These are phyloP conservation scores for Ligustrum vulgare DNA, from an alignment of 257 asterid genomes.

Conservation along the genomic window DNA sequence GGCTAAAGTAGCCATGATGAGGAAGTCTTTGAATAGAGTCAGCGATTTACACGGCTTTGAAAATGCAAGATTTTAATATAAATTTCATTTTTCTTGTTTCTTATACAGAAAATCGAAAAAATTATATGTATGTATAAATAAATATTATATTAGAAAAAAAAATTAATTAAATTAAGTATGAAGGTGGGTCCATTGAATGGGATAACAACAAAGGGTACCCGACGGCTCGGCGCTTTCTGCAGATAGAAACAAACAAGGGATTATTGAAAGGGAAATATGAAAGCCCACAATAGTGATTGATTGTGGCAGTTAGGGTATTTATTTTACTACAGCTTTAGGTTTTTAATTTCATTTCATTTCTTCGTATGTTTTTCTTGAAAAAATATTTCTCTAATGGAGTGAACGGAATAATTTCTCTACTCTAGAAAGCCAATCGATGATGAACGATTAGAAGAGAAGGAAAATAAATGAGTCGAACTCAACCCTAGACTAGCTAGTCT, in stretches of 20 bases:
- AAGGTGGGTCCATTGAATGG: conserved; percentile 18
- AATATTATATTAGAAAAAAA: conserved; percentile 20
- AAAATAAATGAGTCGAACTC: not conserved
- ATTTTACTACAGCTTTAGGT: conserved; percentile 21
- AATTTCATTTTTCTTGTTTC: not conserved
- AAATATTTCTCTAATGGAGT: conserved; percentile 25
- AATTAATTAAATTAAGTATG: not conserved
- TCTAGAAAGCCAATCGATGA: not conserved
- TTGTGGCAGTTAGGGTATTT: conserved; percentile 32
- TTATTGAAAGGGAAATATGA: conserved; percentile 22
- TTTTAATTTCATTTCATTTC: not conserved
- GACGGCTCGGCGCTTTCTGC: conserved; percentile 56
- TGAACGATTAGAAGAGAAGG: not conserved
- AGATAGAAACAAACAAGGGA: conserved; percentile 21
- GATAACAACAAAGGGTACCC: conserved; percentile 32
- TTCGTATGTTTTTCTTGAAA: conserved; percentile 9
- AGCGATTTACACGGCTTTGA: conserved; percentile 98
- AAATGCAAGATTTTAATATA: conserved; percentile 80
- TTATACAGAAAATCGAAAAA: not conserved
- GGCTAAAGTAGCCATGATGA: conserved; percentile 97
- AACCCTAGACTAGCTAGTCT: too few relatives aligned
- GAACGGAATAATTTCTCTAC: conserved; percentile 32
- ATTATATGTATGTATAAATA: conserved; percentile 31
- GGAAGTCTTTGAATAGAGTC: conserved; percentile 90
- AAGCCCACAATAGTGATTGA: conserved; percentile 44